phyloP scores from a whole-genome alignment of 768 basidiomycete genomes.

The Leccinellum luteum region DNA sequence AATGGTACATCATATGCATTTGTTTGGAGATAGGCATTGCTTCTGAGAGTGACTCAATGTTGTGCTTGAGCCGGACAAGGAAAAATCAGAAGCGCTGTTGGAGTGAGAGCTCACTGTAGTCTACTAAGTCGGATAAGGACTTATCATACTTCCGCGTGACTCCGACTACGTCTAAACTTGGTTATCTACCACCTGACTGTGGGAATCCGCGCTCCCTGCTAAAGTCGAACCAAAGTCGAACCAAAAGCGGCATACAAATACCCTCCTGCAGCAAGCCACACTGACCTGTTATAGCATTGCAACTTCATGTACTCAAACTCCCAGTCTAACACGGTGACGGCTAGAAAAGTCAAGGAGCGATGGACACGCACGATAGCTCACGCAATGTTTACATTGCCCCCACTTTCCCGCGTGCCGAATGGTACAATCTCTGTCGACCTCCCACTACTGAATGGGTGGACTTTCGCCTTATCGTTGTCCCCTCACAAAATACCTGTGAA shows the following conservation, averaged over 20 bases:
- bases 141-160: not conserved
- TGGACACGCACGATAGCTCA: conserved; percentile 16
- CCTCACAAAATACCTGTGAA: not conserved
- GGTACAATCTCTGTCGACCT: conserved; percentile 1
- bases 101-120: too few relatives aligned
- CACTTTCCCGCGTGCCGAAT: not conserved
- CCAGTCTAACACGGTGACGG: not conserved
- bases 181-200: not conserved
- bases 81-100: not conserved
- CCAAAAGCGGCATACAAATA: too few relatives aligned
- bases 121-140: too few relatives aligned
- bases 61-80: not conserved
- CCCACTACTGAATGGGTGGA: conserved; percentile 15
- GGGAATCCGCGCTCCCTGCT: too few relatives aligned
- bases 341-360: conserved; percentile 10
- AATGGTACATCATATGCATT: not conserved
- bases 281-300: too few relatives aligned
- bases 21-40: not conserved
- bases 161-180: not conserved
- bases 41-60: not conserved
- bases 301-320: too few relatives aligned
- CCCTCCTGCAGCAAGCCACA: too few relatives aligned
- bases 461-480: conserved; percentile 13
- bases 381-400: not conserved
- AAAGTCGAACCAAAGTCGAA: too few relatives aligned